Percentiles rank a stretch among this genome's conserved stretches.
Evolutionary conservation across 2,329 filamentous ascomycete species (phyloP).

Genomic region (Chaetomiaceae sp.): DNA sequence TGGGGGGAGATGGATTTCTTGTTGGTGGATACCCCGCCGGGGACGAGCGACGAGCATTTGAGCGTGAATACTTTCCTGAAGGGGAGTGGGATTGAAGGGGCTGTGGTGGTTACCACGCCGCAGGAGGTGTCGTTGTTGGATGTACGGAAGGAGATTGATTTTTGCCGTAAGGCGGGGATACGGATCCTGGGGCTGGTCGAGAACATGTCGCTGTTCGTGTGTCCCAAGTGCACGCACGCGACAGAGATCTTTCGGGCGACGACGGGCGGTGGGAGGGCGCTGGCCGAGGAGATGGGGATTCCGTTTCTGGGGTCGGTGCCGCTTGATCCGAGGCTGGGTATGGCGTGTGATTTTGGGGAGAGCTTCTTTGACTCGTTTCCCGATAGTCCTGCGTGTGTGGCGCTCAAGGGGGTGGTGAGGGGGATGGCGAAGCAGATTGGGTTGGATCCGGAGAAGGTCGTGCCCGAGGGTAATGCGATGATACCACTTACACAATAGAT

Average conservation of each 20-base stretch:
- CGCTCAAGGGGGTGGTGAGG: conserved; percentile 75
- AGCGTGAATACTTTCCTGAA: conserved; percentile 89
- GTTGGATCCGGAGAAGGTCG: conserved; percentile 51
- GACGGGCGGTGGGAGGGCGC: conserved; percentile 75
- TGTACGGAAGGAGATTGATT: conserved; percentile 95
- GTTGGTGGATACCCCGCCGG: conserved; percentile 91
- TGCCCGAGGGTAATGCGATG: conserved; percentile 37
- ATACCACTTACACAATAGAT: background rate
- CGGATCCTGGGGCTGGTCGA: conserved; percentile 84
- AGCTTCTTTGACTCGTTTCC: conserved; percentile 94
- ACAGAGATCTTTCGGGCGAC: conserved; percentile 86
- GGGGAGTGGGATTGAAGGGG: conserved; percentile 87
- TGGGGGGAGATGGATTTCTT: conserved; percentile 95
- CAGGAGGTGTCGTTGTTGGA: conserved; percentile 91
- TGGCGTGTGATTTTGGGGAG: conserved; percentile 96
- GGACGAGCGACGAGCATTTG: conserved; percentile 91
- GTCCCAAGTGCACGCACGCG: conserved; percentile 79
- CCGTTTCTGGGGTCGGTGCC: conserved; percentile 88
- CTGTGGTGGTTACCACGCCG: conserved; percentile 88
- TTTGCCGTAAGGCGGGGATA: conserved; percentile 92
- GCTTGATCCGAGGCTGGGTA: conserved; percentile 86
- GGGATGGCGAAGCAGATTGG: conserved; percentile 64
- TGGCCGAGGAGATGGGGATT: conserved; percentile 83
- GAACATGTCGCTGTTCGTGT: conserved; percentile 98
- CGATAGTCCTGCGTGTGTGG: conserved; percentile 83